Percentiles rank a stretch among this genome's conserved stretches.
Conservation (phyloP, 345 rosid species). For the Eucalyptus pauciflora region DNA sequence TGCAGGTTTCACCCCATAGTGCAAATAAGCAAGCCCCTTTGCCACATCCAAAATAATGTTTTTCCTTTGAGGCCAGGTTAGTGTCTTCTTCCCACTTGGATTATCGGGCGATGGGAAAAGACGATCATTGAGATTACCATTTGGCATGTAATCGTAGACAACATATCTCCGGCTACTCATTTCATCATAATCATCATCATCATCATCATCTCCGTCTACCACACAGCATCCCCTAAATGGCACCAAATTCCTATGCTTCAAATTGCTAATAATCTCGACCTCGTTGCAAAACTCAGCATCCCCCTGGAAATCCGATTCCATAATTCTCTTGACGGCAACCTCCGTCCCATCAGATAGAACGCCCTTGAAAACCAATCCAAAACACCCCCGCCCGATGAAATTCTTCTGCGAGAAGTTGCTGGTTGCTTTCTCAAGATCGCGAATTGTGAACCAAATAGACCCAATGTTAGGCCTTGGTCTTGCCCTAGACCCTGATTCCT, state of each 20-base stretch:
- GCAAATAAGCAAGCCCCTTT: conserved; percentile 78
- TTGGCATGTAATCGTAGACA: conserved; percentile 79
- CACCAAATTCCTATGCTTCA: conserved; percentile 86
- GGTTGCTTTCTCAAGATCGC: conserved; percentile 80
- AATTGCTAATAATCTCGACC: conserved; percentile 83
- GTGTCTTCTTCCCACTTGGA: conserved; percentile 4
- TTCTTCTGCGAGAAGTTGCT: conserved; percentile 61
- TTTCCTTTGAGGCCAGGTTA: conserved; percentile 87
- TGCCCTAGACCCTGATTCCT: conserved; percentile 31
- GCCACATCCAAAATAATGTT: conserved; percentile 82
- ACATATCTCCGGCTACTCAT: conserved; percentile 44
- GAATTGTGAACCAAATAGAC: conserved; percentile 76
- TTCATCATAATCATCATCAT: conserved; percentile 6
- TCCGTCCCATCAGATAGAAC: conserved; percentile 51
- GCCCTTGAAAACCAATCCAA: conserved; percentile 80
- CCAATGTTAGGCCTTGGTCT: conserved; percentile 67
- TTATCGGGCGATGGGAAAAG: conserved; percentile 23
- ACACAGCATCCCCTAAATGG: conserved; percentile 87
- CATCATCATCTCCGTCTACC: conserved; percentile 22
- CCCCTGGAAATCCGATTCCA: conserved; percentile 74
- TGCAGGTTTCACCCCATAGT: conserved; percentile 85
- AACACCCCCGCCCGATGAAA: conserved; percentile 78
- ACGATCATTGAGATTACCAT: conserved; percentile 80
- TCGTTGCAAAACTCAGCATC: conserved; percentile 83
- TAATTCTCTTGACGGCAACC: conserved; percentile 74